These are phyloP conservation scores for Populus trichocarpa DNA, from an alignment of 441 rosid genomes.

Conservation along the genomic window DNA sequence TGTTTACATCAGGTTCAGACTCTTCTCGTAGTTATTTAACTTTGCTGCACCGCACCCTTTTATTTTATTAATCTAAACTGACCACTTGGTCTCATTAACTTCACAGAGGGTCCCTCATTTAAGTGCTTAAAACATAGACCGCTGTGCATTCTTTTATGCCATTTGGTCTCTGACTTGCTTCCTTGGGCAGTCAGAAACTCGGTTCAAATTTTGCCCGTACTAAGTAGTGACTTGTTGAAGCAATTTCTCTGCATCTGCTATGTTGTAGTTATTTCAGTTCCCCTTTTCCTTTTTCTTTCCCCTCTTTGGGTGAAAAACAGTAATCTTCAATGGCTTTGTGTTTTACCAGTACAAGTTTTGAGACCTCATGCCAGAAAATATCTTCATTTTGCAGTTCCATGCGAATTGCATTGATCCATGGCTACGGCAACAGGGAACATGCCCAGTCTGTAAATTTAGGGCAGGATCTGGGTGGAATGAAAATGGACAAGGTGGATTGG, in stretches of 20 bases:
- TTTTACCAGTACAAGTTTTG: background rate
- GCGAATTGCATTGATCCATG: slow-evolving; percentile 85
- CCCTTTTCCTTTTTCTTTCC: background rate
- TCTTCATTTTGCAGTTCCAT: slow-evolving; percentile 61
- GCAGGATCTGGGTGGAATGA: slow-evolving; percentile 73
- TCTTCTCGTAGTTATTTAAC: background rate
- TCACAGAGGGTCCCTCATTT: background rate
- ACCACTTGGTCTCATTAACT: background rate
- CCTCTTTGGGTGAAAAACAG: background rate
- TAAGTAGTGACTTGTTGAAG: background rate
- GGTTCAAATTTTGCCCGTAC: background rate
- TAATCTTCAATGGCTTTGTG: background rate
- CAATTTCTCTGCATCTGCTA: background rate
- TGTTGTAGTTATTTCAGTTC: background rate
- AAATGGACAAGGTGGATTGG: slow-evolving; percentile 35
- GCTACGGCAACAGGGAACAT: slow-evolving; percentile 87
- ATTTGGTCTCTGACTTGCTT: background rate
- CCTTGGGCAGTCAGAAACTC: background rate
- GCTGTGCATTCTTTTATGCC: background rate
- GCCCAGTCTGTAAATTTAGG: slow-evolving; percentile 83
- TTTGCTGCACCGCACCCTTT: background rate
- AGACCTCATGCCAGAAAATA: background rate
- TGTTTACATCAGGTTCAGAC: slow-evolving; percentile 74
- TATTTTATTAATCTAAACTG: background rate
- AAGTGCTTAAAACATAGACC: background rate